Evolutionary conservation across 495 filamentous ascomycete species (phyloP).

Genomic region (Annulohypoxylon maeteangense): DNA sequence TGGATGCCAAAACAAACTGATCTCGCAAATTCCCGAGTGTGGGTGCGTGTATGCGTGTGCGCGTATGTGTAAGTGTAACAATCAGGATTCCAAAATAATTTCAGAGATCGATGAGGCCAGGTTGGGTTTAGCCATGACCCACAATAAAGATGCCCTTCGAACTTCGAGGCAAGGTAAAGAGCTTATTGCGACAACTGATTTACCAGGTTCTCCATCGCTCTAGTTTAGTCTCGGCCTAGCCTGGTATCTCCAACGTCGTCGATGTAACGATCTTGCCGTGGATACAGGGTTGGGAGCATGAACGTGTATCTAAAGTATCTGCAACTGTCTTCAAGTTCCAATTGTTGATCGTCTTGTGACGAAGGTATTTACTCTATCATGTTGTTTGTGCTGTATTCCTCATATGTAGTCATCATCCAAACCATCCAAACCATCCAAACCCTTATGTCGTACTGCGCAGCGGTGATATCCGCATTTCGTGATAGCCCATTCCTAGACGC

Average conservation of each 20-base stretch:
- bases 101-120: not conserved
- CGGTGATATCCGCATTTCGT: conserved; percentile 9
- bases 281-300: not conserved
- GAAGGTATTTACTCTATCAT: conserved; percentile 16
- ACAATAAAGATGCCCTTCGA: not conserved
- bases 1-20: not conserved
- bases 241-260: not conserved
- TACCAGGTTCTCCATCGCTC: not conserved
- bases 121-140: not conserved
- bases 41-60: no score
- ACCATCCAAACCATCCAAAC: not conserved
- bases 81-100: conserved; percentile 5
- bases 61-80: not conserved
- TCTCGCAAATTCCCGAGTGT: not conserved
- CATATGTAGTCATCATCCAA: conserved; percentile 14
- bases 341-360: conserved; percentile 13
- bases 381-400: not conserved
- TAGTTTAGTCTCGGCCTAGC: not conserved
- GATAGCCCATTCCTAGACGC: not conserved
- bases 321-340: not conserved
- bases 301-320: not conserved
- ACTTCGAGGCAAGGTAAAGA: not conserved
- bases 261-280: not conserved
- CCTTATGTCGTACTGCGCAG: not conserved
- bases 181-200: conserved; percentile 31